Base-by-base conservation (phyloP, 495 filamentous ascomycete species). In the Trichoderma gamsii region DNA sequence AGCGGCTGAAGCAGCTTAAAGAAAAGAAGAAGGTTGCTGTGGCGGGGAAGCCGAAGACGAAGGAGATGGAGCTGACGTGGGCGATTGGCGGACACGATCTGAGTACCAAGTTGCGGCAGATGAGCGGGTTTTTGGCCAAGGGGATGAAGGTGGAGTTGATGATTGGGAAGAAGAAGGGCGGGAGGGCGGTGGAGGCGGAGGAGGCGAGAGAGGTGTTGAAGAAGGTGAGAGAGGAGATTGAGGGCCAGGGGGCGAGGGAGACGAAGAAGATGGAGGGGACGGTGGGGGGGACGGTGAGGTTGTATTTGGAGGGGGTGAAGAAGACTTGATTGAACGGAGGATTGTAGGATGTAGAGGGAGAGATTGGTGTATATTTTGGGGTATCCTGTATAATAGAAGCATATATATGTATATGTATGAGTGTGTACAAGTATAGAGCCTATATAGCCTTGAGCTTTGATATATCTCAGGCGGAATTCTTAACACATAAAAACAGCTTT, bases 61-160 rank as follows among this genome's bases (percentile, higher is more conserved):
- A 97, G 80, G 86, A 89, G 73, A 73, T 97, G 18, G 92, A 96
- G 79, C 29, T 97, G 69, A 92, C 92, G 76, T 97, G 92, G 92
- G 86, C 89, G 32, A 92, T 94, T 70, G 87, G 86, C 66, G 70
- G 74, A 12, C 80, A 90, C 75, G 90, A 93, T 76, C 77, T 92
- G 29, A 71, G 71, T 4, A 87, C 90, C 73, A 83, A 85, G 63
- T 67, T 90, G 71, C 80, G 81, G 59, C 82, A 86, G 76, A 70
- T 93, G 74, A 76, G 77, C 64, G 77, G 71, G 61, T 93, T 93
- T 69, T 70, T 93, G 70, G 74, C 74, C 9, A 88, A 90, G 71
- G 90, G 90, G 3, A 73, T 78, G 43, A 82, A 75, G 72, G 89
- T 93, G 44, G 85, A 90, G 71, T 69, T 93, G 15, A 63, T 86